These are phyloP conservation scores for Fraxinus velutina DNA, from an alignment of 305 asterid genomes.

Conservation along the genomic window DNA sequence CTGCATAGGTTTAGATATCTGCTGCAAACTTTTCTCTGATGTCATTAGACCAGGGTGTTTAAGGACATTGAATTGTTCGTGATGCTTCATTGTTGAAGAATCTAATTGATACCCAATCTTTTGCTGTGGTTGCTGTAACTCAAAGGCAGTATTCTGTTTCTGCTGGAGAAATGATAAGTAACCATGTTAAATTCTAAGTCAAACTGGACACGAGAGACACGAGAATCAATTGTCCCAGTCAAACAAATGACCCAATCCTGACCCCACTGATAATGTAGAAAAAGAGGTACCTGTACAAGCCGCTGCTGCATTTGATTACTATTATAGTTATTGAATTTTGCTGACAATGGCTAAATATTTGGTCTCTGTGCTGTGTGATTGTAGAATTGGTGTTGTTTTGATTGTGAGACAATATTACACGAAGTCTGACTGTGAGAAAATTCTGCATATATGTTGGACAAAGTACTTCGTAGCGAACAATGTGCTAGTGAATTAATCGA, in stretches of 20 bases:
- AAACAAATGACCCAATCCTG: neutral
- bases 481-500: constrained; percentile 1
- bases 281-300: constrained; percentile 23
- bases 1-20: neutral
- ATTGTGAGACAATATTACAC: constrained; percentile 9
- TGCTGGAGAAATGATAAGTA: neutral
- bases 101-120: constrained; percentile 13
- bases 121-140: constrained; percentile 15
- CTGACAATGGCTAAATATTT: constrained; percentile 19
- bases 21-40: constrained; percentile 16
- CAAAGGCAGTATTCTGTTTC: neutral
- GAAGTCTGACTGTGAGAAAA: constrained; percentile 15
- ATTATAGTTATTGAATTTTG: constrained; percentile 20
- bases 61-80: constrained; percentile 20
- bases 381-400: constrained; percentile 8
- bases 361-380: constrained; percentile 16
- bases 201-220: neutral
- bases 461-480: neutral
- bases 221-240: neutral
- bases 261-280: neutral
- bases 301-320: constrained; percentile 11
- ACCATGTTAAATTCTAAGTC: neutral
- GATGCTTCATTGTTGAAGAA: constrained; percentile 22
- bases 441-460: neutral
- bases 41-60: constrained; percentile 23